Evolutionary conservation across 192 early-diverging fungal genomes (phyloP).

Genomic region (Podila minutissima): DNA sequence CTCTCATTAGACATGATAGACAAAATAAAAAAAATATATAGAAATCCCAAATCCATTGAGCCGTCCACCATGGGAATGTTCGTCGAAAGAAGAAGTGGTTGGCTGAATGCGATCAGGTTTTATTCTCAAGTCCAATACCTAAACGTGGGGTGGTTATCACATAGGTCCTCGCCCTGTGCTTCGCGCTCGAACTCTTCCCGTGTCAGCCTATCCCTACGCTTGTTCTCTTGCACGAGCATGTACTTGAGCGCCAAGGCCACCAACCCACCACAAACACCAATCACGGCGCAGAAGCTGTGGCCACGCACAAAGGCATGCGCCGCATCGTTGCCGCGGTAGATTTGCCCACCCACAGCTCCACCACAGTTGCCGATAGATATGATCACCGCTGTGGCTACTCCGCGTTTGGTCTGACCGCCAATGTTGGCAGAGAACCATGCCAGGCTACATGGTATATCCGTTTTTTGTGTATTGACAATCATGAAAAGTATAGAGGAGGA

Average conservation of each 20-base stretch:
- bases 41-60: too few relatives aligned
- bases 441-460: not conserved
- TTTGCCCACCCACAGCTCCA: slow-evolving; percentile 71
- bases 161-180: slow-evolving; percentile 18
- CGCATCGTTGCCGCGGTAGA: slow-evolving; percentile 65
- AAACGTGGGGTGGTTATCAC: slow-evolving; percentile 47
- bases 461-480: not conserved
- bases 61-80: too few relatives aligned
- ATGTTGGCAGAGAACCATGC: slow-evolving; percentile 65
- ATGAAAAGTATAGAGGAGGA: not conserved
- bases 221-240: slow-evolving; percentile 16
- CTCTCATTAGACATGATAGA: too few relatives aligned
- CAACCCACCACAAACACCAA: not conserved
- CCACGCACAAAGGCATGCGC: not conserved
- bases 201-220: slow-evolving; percentile 13
- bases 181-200: slow-evolving; percentile 20
- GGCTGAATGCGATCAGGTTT: too few relatives aligned
- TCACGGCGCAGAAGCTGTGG: not conserved
- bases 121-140: slow-evolving; percentile 13
- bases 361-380: slow-evolving; percentile 70
- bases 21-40: too few relatives aligned
- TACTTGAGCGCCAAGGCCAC: not conserved
- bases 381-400: slow-evolving; percentile 63
- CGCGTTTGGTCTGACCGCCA: slow-evolving; percentile 72
- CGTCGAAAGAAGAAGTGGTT: too few relatives aligned